A percentile compares a stretch with the other conserved stretches of the same genome.
Conservation (phyloP, 495 filamentous ascomycete species). For the Penicillium coffeae region DNA sequence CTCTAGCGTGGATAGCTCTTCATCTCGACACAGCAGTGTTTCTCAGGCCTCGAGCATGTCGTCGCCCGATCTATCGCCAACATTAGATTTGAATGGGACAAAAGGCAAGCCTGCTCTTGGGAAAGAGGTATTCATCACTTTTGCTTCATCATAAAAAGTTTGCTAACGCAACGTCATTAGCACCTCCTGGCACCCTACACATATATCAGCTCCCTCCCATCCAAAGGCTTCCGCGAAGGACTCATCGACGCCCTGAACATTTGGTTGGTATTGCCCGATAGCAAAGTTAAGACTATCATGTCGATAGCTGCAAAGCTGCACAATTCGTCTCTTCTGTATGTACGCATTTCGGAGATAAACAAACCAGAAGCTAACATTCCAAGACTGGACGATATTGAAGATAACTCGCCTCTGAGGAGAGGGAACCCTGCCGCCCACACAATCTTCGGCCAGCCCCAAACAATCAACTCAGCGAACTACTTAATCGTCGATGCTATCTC, state of each 20-base stretch:
- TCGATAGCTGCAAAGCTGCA: slow-evolving; percentile 14
- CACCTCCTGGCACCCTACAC: background rate
- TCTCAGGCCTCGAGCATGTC: too few relatives aligned
- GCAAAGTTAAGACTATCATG: slow-evolving; percentile 9
- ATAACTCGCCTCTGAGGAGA: slow-evolving; percentile 34
- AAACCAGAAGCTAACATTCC: slow-evolving; percentile 12
- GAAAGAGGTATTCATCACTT: too few relatives aligned
- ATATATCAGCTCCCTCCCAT: slow-evolving; percentile 14
- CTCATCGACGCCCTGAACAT: slow-evolving; percentile 20
- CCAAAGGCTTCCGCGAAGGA: slow-evolving; percentile 18
- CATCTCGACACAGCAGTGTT: too few relatives aligned
- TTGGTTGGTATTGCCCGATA: slow-evolving; percentile 13
- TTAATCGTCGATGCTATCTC: slow-evolving; percentile 77
- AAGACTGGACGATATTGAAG: slow-evolving; percentile 41
- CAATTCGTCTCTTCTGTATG: slow-evolving; percentile 20
- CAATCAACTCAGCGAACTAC: slow-evolving; percentile 52
- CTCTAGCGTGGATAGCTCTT: too few relatives aligned
- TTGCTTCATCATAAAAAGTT: too few relatives aligned
- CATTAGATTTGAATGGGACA: too few relatives aligned
- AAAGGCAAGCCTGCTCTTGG: too few relatives aligned
- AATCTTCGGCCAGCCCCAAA: slow-evolving; percentile 37
- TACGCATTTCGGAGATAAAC: background rate
- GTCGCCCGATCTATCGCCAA: too few relatives aligned
- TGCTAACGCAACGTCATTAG: background rate
- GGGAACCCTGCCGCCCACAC: slow-evolving; percentile 32